Percentiles rank a stretch among this genome's conserved stretches.
These are phyloP conservation scores for Torrubiella hemipterigena DNA, from an alignment of 2,329 filamentous ascomycete species.

Conservation along the genomic window DNA sequence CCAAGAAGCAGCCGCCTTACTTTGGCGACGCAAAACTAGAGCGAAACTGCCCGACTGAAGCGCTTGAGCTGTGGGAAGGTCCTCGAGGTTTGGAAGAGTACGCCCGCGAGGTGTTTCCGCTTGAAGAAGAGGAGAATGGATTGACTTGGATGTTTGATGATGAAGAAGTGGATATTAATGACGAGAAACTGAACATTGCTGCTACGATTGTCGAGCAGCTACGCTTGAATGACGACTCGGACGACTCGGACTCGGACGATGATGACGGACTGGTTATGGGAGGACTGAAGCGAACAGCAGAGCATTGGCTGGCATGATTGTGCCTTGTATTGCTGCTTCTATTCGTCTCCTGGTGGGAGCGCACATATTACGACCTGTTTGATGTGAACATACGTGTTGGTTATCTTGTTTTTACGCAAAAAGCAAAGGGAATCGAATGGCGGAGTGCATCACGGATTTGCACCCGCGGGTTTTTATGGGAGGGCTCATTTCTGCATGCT, in stretches of 20 bases:
- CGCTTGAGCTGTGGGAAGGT: constrained; percentile 80
- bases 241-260: constrained; percentile 35
- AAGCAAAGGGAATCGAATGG: not conserved
- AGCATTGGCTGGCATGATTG: constrained; percentile 43
- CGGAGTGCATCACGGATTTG: not conserved
- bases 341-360: not conserved
- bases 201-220: constrained; percentile 25
- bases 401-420: not conserved
- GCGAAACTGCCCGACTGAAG: constrained; percentile 57
- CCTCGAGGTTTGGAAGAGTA: constrained; percentile 89
- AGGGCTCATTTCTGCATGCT: not conserved
- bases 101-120: constrained; percentile 81
- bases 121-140: constrained; percentile 91
- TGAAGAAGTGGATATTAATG: constrained; percentile 26
- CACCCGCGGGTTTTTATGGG: not conserved
- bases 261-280: constrained; percentile 48
- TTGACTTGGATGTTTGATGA: constrained; percentile 77
- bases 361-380: no score
- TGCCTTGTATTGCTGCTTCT: no score
- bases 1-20: constrained; percentile 48
- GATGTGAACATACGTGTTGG: no score
- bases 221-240: constrained; percentile 27
- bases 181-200: constrained; percentile 21
- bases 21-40: constrained; percentile 48
- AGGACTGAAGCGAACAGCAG: constrained; percentile 42